These are phyloP conservation scores for Beverwykella pulmonaria DNA, from an alignment of 495 filamentous ascomycete species.

Conservation along the genomic window DNA sequence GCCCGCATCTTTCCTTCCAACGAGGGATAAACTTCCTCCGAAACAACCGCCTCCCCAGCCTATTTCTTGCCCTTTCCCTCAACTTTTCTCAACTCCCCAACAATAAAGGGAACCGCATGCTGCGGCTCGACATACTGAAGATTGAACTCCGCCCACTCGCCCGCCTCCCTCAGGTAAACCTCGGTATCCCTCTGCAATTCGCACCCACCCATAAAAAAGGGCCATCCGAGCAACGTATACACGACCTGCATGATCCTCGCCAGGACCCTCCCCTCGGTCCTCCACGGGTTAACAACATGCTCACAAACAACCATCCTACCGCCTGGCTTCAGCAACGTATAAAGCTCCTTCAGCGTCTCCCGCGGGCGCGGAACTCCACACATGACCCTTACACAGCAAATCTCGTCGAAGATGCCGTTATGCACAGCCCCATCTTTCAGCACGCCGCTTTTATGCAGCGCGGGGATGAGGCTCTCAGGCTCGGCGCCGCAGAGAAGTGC, in stretches of 20 bases:
- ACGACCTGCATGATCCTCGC: slow-evolving; percentile 37
- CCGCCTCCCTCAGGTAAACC: slow-evolving; percentile 32
- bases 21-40: too few relatives aligned
- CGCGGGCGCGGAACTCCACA: slow-evolving; percentile 45
- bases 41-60: too few relatives aligned
- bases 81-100: slow-evolving; percentile 28
- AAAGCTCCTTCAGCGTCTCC: slow-evolving; percentile 41
- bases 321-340: slow-evolving; percentile 47
- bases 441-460: slow-evolving; percentile 37
- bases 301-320: slow-evolving; percentile 49
- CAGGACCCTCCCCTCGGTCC: slow-evolving; percentile 29
- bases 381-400: slow-evolving; percentile 47
- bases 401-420: slow-evolving; percentile 45
- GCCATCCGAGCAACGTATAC: slow-evolving; percentile 41
- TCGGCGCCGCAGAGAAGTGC: slow-evolving; percentile 46
- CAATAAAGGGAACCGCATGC: slow-evolving; percentile 35
- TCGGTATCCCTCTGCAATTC: slow-evolving; percentile 42
- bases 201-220: slow-evolving; percentile 45
- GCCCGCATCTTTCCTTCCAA: too few relatives aligned
- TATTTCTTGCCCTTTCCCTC: too few relatives aligned
- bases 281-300: slow-evolving; percentile 46
- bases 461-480: slow-evolving; percentile 39
- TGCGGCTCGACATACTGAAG: slow-evolving; percentile 31
- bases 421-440: slow-evolving; percentile 25
- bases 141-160: slow-evolving; percentile 36